phyloP scores from a whole-genome alignment of 768 basidiomycete species.

The Pleurotus tuber-regium region DNA sequence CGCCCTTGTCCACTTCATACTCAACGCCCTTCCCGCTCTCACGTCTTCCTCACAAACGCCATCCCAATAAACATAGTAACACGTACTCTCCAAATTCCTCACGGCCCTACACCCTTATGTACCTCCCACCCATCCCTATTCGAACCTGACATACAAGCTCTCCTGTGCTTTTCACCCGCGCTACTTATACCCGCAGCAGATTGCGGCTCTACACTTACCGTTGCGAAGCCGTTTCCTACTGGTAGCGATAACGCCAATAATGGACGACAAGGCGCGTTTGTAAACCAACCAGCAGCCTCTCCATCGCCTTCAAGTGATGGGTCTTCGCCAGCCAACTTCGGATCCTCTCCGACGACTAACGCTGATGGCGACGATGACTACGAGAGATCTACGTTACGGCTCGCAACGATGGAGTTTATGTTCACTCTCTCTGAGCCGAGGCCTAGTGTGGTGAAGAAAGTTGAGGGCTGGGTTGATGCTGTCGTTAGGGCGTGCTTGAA shows the following conservation, averaged over 20 bases:
- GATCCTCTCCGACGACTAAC: constrained; percentile 20
- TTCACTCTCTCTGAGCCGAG: constrained; percentile 72
- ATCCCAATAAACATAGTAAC: background rate
- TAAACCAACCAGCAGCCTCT: constrained; percentile 30
- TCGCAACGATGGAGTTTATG: constrained; percentile 69
- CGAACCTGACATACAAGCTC: constrained; percentile 60
- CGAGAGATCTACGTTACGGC: background rate
- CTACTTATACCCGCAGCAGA: constrained; percentile 61
- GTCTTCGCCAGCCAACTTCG: constrained; percentile 35
- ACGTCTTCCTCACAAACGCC: constrained; percentile 29
- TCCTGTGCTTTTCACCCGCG: constrained; percentile 68
- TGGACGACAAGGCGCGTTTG: constrained; percentile 34
- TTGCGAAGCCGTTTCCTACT: constrained; percentile 42
- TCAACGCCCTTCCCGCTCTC: constrained; percentile 69
- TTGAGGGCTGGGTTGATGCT: constrained; percentile 67
- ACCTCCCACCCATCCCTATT: constrained; percentile 70
- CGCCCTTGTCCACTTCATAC: constrained; percentile 65
- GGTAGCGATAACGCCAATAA: constrained; percentile 15
- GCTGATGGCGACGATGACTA: constrained; percentile 38
- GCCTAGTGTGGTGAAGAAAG: constrained; percentile 64
- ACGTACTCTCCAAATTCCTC: constrained; percentile 58
- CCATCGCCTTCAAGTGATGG: constrained; percentile 13
- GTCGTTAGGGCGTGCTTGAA: constrained; percentile 77
- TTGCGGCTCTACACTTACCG: constrained; percentile 48
- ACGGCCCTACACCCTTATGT: constrained; percentile 70